Evolutionary conservation across 305 asterid species (phyloP), one percentile per base, ranked within the genome.

Genomic region (Stenogyne calaminthoides): DNA sequence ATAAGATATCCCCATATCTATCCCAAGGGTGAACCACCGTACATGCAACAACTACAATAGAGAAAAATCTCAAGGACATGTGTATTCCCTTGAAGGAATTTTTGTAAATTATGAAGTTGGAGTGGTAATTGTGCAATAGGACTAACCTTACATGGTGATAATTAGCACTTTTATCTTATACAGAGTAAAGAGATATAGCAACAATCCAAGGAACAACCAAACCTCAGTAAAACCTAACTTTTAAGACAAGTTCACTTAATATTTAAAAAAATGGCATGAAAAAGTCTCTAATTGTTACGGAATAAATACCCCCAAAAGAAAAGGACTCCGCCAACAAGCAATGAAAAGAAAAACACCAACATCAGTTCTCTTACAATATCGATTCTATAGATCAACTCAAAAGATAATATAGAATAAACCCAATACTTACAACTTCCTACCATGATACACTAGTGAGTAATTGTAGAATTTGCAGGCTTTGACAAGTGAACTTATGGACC

Each of bases 351-450:
- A 32, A 32, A 32, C 36, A 32, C 36, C 36, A 32, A 32, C 36
- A 32, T 27, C 16, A 69, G 51, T 71, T 14, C n/a, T 61, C 46
- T 25, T 3, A 47, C 25, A 4, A 6, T 56, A 29, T 58, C 36
- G 20, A 39, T 74, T 49, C 69, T 42, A 40, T 70, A 76, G n/a
- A 63, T 64, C 19, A 54, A 70, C 60, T 32, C 9, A 49, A 74
- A 22, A 15, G 67, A 52, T 20, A 15, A 55, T 55, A 68, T 4
- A 49, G 29, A 52, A 55, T 58, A 73, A 16, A 22, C 22, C n/a
- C 18, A 4, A 16, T 15, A 67, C 47, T 59, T 47, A 46, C 57
- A 40, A 37, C 40, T 46, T 74, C 65, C 42, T 62, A 19, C 58
- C 72, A 65, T 19, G 54, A 70, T 51, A 74, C 11, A 68, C 22